Base-by-base conservation (phyloP, 176 grass and related monocot genomes). In the Bromus sterilis region DNA sequence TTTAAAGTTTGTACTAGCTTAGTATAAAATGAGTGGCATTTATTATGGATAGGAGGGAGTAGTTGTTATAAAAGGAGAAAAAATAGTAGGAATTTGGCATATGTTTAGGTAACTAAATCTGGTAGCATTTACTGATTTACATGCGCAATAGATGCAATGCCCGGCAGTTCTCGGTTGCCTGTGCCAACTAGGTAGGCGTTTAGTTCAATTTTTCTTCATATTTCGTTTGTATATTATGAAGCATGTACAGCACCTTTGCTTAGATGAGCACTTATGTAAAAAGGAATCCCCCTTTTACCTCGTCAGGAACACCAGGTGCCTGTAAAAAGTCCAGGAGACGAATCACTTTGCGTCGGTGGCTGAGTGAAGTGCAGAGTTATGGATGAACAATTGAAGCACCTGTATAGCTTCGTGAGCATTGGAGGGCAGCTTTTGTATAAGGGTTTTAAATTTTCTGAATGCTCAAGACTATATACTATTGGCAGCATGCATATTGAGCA, bases 71-170 rank as follows among this genome's bases (percentile, higher is more conserved):
- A 35, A n/a, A 7, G 39, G 2, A 48, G 15, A 81, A 77, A 59
- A 77, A 77, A 71, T 55, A 78, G 79, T 5, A 76, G 71, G 13
- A 78, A 71, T 87, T 69, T 33, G 48, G 35, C 34, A 30, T 82
- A 1, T 69, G 21, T 24, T 48, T 42, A 30, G 49, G 49, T 66
- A 51, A 73, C 79, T 44, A 71, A 42, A 40, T 14, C 40, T 15
- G 12, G 0, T 57, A 23, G 10, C 39, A 64, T 14, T 33, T 44
- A 63, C 28, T 73, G 26, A 49, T 48, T 23, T 62, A 78, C 26
- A 46, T 8, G 58, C 40, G 44, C 26, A 42, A 25, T 73, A 49
- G 69, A 73, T 49, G 69, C 42, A 30, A 30, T 73, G 42, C 9
- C 26, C 14, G 43, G 26, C 25, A 21, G 70, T 73, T 73, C 43